Conservation (phyloP, 148 eudicot genomes). For the Mesembryanthemum crystallinum region DNA sequence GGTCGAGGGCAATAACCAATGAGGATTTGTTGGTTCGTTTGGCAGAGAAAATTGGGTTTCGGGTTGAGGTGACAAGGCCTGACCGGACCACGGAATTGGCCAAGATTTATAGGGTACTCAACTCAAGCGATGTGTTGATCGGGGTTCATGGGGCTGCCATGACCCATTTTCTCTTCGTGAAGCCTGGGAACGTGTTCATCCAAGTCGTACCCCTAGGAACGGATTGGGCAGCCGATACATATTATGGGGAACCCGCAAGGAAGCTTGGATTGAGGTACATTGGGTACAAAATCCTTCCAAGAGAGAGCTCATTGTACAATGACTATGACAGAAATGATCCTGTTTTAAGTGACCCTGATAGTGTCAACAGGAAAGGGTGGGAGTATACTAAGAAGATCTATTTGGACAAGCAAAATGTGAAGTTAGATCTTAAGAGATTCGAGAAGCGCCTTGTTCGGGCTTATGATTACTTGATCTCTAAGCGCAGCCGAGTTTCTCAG, state of each 20-base stretch:
- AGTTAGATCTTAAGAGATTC: slow-evolving; percentile 63
- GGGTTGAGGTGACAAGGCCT: slow-evolving; percentile 58
- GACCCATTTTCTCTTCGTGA: slow-evolving; percentile 77
- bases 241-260: slow-evolving; percentile 68
- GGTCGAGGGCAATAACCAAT: slow-evolving; percentile 66
- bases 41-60: slow-evolving; percentile 67
- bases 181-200: slow-evolving; percentile 64
- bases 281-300: slow-evolving; percentile 60
- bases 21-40: slow-evolving; percentile 59
- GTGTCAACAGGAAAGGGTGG: slow-evolving; percentile 71
- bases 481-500: slow-evolving; percentile 24
- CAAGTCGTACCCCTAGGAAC: slow-evolving; percentile 83
- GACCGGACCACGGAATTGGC: slow-evolving; percentile 61
- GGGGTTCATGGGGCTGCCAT: slow-evolving; percentile 96
- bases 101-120: slow-evolving; percentile 52
- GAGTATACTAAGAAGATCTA: slow-evolving; percentile 78
- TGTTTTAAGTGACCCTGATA: slow-evolving; percentile 55
- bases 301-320: slow-evolving; percentile 77
- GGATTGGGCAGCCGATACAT: slow-evolving; percentile 83
- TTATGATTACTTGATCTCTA: slow-evolving; percentile 45
- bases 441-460: slow-evolving; percentile 61
- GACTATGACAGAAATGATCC: slow-evolving; percentile 57
- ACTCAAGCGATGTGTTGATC: slow-evolving; percentile 73
- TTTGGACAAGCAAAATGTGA: slow-evolving; percentile 76
- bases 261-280: slow-evolving; percentile 74